phyloP scores from a whole-genome alignment of 768 basidiomycete species.

The Pulveroboletus sp. region DNA sequence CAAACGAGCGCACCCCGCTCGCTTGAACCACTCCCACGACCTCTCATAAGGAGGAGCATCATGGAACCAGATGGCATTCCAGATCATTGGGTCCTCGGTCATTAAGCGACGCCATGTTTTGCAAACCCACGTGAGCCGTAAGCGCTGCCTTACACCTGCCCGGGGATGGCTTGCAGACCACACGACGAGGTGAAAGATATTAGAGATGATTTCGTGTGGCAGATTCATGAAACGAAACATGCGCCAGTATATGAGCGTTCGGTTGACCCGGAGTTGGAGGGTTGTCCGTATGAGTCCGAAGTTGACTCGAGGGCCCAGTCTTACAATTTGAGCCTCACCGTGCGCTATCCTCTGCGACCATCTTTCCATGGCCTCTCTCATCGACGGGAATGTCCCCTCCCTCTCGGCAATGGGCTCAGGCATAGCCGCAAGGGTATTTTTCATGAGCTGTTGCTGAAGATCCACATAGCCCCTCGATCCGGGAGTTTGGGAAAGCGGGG shows the following conservation, averaged over 20 bases:
- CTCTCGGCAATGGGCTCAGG: constrained; percentile 14
- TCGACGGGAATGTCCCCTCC: background rate
- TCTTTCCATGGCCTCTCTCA: constrained; percentile 2
- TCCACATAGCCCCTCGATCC: constrained; percentile 16
- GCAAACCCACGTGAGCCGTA: constrained; percentile 57
- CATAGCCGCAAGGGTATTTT: constrained; percentile 12
- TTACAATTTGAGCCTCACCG: constrained; percentile 20
- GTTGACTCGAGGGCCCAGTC: constrained; percentile 18
- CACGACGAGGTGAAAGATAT: constrained; percentile 57
- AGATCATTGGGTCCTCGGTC: constrained; percentile 46
- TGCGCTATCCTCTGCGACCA: constrained; percentile 16
- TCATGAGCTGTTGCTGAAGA: constrained; percentile 19
- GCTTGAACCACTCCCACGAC: constrained; percentile 52
- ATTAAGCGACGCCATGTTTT: constrained; percentile 48
- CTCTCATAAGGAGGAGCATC: constrained; percentile 46
- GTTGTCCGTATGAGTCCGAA: constrained; percentile 9
- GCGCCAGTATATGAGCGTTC: constrained; percentile 31
- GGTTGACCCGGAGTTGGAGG: constrained; percentile 17
- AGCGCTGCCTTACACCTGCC: constrained; percentile 36
- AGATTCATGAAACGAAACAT: constrained; percentile 58
- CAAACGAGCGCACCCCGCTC: constrained; percentile 50
- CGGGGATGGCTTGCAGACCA: constrained; percentile 44
- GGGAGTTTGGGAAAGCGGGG: constrained; percentile 11
- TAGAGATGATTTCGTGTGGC: constrained; percentile 59
- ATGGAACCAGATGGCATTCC: constrained; percentile 65